Evolutionary conservation across 768 basidiomycete genomes (phyloP).

Genomic region (Boletus rubroflammeus): DNA sequence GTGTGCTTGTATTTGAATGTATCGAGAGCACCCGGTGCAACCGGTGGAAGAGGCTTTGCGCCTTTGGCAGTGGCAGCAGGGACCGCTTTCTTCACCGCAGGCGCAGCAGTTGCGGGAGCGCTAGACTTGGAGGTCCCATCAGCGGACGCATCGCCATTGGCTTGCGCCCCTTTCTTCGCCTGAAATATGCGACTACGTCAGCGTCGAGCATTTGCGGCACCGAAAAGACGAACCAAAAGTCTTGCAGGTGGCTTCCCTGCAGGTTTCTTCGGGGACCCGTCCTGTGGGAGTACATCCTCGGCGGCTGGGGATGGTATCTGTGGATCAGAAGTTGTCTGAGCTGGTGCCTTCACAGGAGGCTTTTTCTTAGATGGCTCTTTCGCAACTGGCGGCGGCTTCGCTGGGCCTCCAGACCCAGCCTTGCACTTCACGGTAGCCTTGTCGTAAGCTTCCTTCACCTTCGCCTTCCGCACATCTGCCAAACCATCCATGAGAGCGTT

Average conservation of each 20-base stretch:
- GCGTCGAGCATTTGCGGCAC: background rate
- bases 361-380: constrained; percentile 39
- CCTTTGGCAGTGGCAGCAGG: constrained; percentile 39
- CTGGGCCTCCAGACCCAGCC: constrained; percentile 51
- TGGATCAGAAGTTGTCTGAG: constrained; percentile 13
- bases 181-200: constrained; percentile 20
- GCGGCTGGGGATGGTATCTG: constrained; percentile 15
- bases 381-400: constrained; percentile 35
- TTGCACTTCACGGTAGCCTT: constrained; percentile 92
- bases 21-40: constrained; percentile 60
- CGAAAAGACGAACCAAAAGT: constrained; percentile 34
- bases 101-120: constrained; percentile 26
- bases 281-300: constrained; percentile 23
- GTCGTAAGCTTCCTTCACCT: constrained; percentile 92
- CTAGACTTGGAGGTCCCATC: constrained; percentile 19
- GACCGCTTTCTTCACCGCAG: constrained; percentile 44
- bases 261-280: constrained; percentile 40
- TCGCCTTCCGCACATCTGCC: constrained; percentile 82
- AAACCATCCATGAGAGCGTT: constrained; percentile 83
- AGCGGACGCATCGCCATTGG: constrained; percentile 27
- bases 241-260: constrained; percentile 50
- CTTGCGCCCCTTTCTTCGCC: constrained; percentile 51
- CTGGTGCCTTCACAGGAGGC: constrained; percentile 30
- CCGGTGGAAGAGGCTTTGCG: constrained; percentile 46
- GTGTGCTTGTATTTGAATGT: constrained; percentile 88